Conservation (phyloP, 2,329 filamentous ascomycete genomes). For the Stemphylium lycopersici region DNA sequence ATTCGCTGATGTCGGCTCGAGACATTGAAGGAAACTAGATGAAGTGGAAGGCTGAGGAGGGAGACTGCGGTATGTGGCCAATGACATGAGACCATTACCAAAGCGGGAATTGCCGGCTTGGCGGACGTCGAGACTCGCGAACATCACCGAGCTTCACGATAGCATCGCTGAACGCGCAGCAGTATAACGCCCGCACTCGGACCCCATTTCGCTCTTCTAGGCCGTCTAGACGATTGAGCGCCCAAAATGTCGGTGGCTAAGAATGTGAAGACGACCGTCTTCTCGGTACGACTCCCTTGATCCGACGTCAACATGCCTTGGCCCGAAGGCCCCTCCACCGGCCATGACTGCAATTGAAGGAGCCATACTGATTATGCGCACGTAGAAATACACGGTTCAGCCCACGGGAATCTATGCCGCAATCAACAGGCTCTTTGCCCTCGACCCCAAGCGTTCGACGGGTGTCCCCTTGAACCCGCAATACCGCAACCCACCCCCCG, state of each 20-base stretch:
- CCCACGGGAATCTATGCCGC: slow-evolving; percentile 87
- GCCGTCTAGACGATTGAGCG: slow-evolving; percentile 15
- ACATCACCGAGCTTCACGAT: slow-evolving; percentile 36
- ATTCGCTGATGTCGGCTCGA: no score
- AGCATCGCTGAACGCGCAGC: slow-evolving; percentile 22
- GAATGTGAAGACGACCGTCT: slow-evolving; percentile 35
- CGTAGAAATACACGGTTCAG: slow-evolving; percentile 93
- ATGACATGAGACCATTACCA: slow-evolving; percentile 23
- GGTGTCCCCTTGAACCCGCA: slow-evolving; percentile 92
- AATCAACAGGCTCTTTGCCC: slow-evolving; percentile 76
- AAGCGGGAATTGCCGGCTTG: slow-evolving; percentile 31
- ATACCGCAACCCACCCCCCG: slow-evolving; percentile 86
- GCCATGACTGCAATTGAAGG: neutral
- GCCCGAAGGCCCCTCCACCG: slow-evolving; percentile 13
- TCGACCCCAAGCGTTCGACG: slow-evolving; percentile 88
- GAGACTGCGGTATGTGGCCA: slow-evolving; percentile 10
- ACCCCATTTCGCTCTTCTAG: slow-evolving; percentile 26
- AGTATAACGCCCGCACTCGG: slow-evolving; percentile 30
- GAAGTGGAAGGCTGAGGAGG: no score
- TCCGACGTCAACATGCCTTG: slow-evolving; percentile 2
- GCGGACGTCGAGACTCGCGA: slow-evolving; percentile 30
- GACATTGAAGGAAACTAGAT: no score
- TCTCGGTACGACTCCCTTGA: slow-evolving; percentile 33
- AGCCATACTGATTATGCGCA: slow-evolving; percentile 18
- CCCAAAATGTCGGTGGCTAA: slow-evolving; percentile 40